phyloP scores from a whole-genome alignment of 179 eudicot genomes.

The Vitellaria paradoxa region DNA sequence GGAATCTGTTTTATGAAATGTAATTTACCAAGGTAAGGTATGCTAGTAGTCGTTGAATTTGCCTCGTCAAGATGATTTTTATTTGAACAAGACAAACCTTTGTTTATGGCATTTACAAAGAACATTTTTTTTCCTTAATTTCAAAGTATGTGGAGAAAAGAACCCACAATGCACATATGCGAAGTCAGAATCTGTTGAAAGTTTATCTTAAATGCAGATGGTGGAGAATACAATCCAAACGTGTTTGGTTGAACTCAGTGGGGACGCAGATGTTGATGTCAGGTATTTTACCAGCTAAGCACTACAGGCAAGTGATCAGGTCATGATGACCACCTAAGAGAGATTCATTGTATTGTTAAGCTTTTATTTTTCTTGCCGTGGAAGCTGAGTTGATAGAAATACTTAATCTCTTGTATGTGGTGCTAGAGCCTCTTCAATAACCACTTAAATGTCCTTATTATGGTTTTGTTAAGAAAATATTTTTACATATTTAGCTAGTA shows the following conservation, averaged over 20 bases:
- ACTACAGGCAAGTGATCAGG: constrained; percentile 50
- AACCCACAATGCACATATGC: neutral
- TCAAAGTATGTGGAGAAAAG: too few species aligned
- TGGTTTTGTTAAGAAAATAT: neutral
- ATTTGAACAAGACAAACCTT: too few species aligned
- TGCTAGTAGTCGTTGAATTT: too few species aligned
- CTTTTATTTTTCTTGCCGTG: constrained; percentile 6
- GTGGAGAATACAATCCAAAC: constrained; percentile 63
- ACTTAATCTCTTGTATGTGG: neutral
- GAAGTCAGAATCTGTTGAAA: neutral
- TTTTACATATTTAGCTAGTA: too few species aligned
- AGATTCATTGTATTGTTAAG: constrained; percentile 10
- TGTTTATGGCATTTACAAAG: too few species aligned
- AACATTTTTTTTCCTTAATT: too few species aligned
- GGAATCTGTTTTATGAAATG: too few species aligned
- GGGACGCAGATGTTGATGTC: constrained; percentile 75
- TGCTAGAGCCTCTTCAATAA: neutral
- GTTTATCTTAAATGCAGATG: constrained; percentile 29
- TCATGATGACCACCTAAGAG: constrained; percentile 34
- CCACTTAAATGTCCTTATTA: neutral
- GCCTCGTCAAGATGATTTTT: too few species aligned
- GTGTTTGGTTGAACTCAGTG: constrained; percentile 62
- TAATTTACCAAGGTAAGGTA: too few species aligned
- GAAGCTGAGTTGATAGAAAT: neutral
- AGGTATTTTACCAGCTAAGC: constrained; percentile 63